A percentile compares a stretch with the other conserved stretches of the same genome.
These are phyloP conservation scores for Rubia peregrina DNA, from an alignment of 305 asterid species.

Conservation along the genomic window DNA sequence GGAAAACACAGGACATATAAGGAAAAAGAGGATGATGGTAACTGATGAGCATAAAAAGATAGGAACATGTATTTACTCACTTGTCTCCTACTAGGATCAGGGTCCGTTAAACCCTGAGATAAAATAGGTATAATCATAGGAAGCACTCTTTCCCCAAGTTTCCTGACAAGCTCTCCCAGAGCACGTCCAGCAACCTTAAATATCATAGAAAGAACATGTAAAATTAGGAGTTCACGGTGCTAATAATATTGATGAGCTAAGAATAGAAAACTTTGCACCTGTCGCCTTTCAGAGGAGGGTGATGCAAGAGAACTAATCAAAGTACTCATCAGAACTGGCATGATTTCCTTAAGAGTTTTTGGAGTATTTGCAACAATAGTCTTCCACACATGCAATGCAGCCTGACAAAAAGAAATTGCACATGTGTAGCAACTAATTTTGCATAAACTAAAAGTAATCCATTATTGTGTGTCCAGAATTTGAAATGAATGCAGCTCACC, in stretches of 20 bases:
- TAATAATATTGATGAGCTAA: not conserved
- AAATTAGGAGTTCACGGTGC: not conserved
- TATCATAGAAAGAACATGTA: constrained; percentile 15
- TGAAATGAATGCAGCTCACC: constrained; percentile 39
- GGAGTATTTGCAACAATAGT: constrained; percentile 99
- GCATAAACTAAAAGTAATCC: constrained; percentile 17
- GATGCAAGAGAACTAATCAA: constrained; percentile 91
- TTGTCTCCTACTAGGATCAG: constrained; percentile 88
- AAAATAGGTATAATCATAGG: constrained; percentile 89
- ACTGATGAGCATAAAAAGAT: not conserved
- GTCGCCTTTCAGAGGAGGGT: constrained; percentile 94
- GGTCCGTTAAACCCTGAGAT: constrained; percentile 75
- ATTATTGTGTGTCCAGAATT: constrained; percentile 7
- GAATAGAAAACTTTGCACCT: constrained; percentile 36
- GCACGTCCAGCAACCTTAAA: constrained; percentile 93
- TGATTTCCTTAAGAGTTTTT: constrained; percentile 90
- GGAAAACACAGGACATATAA: not conserved
- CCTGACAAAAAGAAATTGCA: constrained; percentile 41
- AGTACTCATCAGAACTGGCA: constrained; percentile 97
- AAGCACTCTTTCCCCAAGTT: constrained; percentile 99
- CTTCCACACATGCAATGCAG: constrained; percentile 99
- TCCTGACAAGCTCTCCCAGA: constrained; percentile 98
- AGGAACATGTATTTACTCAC: constrained; percentile 32
- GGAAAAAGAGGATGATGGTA: not conserved
- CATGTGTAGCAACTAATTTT: constrained; percentile 15